These are phyloP conservation scores for Taiwanofungus camphoratus DNA, from an alignment of 1,284 basidiomycete genomes.

Conservation along the genomic window DNA sequence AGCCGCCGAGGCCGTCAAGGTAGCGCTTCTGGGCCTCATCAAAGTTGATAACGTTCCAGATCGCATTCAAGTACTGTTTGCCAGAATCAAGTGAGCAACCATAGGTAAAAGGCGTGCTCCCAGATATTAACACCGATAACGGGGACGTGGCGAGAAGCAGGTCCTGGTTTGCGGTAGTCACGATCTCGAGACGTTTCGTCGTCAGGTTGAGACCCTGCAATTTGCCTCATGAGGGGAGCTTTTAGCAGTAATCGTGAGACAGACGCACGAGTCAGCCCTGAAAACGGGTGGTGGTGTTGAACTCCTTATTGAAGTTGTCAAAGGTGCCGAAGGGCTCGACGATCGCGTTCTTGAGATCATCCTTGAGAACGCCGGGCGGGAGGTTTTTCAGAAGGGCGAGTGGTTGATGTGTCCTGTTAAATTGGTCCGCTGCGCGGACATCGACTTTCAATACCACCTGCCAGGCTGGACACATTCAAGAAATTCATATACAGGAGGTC, in stretches of 20 bases:
- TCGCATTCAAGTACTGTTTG: constrained; percentile 67
- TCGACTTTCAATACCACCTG: too few relatives aligned
- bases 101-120: constrained; percentile 76
- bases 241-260: background rate
- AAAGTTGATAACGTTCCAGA: constrained; percentile 82
- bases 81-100: background rate
- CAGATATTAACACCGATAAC: constrained; percentile 88
- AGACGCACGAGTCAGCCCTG: constrained; percentile 90
- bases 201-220: constrained; percentile 56
- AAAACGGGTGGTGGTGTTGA: constrained; percentile 78
- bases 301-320: constrained; percentile 66
- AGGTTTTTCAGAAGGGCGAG: constrained; percentile 98
- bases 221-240: constrained; percentile 1
- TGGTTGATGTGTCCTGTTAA: constrained; percentile 86
- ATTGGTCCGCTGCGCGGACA: too few relatives aligned
- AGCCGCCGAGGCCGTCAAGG: constrained; percentile 35
- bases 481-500: too few relatives aligned
- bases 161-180: constrained; percentile 87
- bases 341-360: constrained; percentile 81
- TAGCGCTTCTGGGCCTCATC: constrained; percentile 71
- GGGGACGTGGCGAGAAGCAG: constrained; percentile 73
- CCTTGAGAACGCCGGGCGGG: constrained; percentile 64
- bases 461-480: too few relatives aligned
- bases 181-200: constrained; percentile 65
- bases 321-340: constrained; percentile 82